Evolutionary conservation across 768 basidiomycete genomes (phyloP).

Genomic region (Saitozyma sp.): DNA sequence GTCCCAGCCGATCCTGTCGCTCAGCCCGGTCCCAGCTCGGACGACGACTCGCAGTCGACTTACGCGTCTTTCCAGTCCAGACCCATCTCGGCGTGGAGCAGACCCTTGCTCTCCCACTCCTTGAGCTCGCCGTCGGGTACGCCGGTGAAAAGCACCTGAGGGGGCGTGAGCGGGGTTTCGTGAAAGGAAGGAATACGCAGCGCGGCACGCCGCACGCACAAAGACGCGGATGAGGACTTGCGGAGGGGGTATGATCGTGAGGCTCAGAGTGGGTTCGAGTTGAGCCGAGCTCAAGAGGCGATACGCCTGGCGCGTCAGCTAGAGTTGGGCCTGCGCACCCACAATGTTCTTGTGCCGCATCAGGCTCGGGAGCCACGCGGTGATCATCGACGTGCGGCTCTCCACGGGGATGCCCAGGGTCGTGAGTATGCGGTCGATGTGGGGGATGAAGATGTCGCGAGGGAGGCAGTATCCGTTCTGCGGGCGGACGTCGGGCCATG

Average conservation of each 20-base stretch:
- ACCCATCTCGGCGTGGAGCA: constrained; percentile 48
- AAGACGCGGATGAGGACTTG: constrained; percentile 41
- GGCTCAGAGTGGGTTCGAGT: constrained; percentile 24
- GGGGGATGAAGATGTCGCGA: constrained; percentile 44
- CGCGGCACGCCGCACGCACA: constrained; percentile 26
- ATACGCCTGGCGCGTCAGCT: constrained; percentile 6
- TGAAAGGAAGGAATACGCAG: not conserved
- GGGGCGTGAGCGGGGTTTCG: not conserved
- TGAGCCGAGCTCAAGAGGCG: constrained; percentile 34
- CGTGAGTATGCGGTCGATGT: constrained; percentile 42
- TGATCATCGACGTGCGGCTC: constrained; percentile 41
- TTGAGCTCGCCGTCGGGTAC: constrained; percentile 37
- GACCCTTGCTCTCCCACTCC: constrained; percentile 36
- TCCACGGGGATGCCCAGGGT: constrained; percentile 42
- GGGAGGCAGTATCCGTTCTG: constrained; percentile 44
- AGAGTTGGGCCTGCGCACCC: not conserved
- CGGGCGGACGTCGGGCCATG: constrained; percentile 46
- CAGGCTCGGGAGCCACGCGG: constrained; percentile 42
- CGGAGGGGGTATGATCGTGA: constrained; percentile 46
- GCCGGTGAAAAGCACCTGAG: constrained; percentile 43
- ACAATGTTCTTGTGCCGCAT: constrained; percentile 48
- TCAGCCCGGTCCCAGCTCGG: not conserved
- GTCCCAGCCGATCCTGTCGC: constrained; percentile 37
- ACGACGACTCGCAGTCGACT: constrained; percentile 11
- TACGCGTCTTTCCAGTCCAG: constrained; percentile 45